Conservation (phyloP, 2,329 filamentous ascomycete genomes). For the Ploettnerulaceae sp. region DNA sequence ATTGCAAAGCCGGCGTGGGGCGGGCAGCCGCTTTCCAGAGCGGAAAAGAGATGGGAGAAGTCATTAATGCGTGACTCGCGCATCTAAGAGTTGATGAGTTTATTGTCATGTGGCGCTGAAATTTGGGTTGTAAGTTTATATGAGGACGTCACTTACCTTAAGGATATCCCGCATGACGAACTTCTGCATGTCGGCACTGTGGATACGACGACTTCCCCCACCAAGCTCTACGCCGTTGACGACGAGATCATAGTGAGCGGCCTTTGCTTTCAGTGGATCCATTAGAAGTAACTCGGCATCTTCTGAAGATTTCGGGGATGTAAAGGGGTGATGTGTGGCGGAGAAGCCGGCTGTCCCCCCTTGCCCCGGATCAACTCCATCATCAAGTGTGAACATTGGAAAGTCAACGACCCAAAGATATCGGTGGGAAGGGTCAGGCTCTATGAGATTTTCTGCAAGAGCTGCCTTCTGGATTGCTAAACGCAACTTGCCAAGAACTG, state of each 20-base stretch:
- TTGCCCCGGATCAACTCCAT: constrained; percentile 56
- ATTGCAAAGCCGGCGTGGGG: constrained; percentile 92
- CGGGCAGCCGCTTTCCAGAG: constrained; percentile 79
- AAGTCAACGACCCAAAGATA: constrained; percentile 87
- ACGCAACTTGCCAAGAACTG: constrained; percentile 38
- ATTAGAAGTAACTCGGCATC: constrained; percentile 72
- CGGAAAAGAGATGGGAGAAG: constrained; percentile 80
- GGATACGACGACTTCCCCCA: constrained; percentile 88
- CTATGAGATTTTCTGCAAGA: constrained; percentile 23
- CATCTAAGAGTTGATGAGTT: too few relatives aligned
- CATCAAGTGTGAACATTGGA: constrained; percentile 78
- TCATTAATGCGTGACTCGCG: constrained; percentile 62
- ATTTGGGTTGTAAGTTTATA: neutral
- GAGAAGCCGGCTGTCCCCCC: constrained; percentile 75
- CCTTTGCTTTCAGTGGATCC: constrained; percentile 66
- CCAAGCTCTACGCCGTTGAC: constrained; percentile 93
- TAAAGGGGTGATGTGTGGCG: constrained; percentile 94
- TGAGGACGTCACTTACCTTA: constrained; percentile 37
- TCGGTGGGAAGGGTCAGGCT: constrained; percentile 43
- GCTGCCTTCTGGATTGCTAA: constrained; percentile 31
- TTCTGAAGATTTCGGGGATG: constrained; percentile 65
- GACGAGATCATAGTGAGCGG: constrained; percentile 93
- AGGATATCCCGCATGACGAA: constrained; percentile 81
- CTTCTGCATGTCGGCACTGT: constrained; percentile 76
- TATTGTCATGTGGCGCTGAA: too few relatives aligned